Evolutionary conservation across 2,329 filamentous ascomycete species (phyloP).

Genomic region (Fusarium sp.): DNA sequence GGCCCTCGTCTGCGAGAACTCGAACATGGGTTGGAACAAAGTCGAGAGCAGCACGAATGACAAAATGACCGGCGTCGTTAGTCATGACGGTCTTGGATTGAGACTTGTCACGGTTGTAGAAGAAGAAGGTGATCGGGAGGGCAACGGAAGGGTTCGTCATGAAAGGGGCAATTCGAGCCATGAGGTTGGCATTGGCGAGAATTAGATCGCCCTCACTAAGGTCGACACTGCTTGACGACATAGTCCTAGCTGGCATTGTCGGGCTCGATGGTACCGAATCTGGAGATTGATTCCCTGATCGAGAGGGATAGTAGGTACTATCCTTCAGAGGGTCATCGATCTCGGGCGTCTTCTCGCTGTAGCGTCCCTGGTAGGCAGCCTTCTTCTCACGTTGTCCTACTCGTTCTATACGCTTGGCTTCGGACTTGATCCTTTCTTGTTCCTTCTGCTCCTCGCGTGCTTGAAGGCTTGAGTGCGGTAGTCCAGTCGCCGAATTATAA

Average conservation of each 20-base stretch:
- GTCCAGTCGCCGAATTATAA: slow-evolving; percentile 38
- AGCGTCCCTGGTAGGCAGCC: slow-evolving; percentile 76
- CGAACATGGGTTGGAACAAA: slow-evolving; percentile 92
- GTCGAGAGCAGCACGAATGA: slow-evolving; percentile 80
- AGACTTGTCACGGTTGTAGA: slow-evolving; percentile 88
- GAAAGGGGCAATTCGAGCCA: slow-evolving; percentile 89
- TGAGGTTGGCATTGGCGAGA: slow-evolving; percentile 85
- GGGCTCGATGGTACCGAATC: slow-evolving; percentile 61
- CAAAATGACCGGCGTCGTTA: slow-evolving; percentile 90
- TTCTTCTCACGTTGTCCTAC: slow-evolving; percentile 79
- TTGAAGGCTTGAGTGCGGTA: slow-evolving; percentile 45
- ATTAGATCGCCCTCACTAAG: slow-evolving; percentile 82
- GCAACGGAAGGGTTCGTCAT: slow-evolving; percentile 84
- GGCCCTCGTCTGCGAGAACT: slow-evolving; percentile 85
- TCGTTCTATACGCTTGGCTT: slow-evolving; percentile 82
- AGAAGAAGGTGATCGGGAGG: slow-evolving; percentile 89
- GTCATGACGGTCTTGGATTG: slow-evolving; percentile 88
- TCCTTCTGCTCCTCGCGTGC: slow-evolving; percentile 63
- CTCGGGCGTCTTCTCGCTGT: slow-evolving; percentile 74
- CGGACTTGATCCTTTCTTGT: slow-evolving; percentile 75
- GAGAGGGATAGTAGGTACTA: slow-evolving; percentile 48
- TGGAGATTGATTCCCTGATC: slow-evolving; percentile 53
- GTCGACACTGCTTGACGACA: slow-evolving; percentile 57
- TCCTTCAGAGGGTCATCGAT: slow-evolving; percentile 54
- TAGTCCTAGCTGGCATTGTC: slow-evolving; percentile 54